Evolutionary conservation across 2,329 filamentous ascomycete species (phyloP).

Genomic region (Apiospora koreana): DNA sequence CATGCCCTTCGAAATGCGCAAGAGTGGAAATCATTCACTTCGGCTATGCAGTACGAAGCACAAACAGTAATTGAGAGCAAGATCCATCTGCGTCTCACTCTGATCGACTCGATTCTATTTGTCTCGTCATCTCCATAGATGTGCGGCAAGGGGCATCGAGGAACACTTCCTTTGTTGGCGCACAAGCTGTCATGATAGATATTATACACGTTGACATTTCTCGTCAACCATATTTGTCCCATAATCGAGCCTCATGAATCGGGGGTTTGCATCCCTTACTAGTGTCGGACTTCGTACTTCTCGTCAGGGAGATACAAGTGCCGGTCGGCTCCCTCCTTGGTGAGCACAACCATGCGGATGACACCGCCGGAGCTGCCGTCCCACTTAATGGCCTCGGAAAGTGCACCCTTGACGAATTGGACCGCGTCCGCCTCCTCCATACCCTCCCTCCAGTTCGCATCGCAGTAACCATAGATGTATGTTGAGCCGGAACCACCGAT

Average conservation of each 20-base stretch:
- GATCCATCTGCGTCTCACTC: neutral
- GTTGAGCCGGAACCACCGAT: conserved; percentile 97
- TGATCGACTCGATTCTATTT: conserved; percentile 5
- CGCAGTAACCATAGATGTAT: conserved; percentile 99
- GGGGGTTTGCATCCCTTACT: conserved; percentile 34
- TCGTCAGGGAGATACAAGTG: conserved; percentile 96
- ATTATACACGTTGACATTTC: conserved; percentile 8
- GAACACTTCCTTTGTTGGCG: neutral
- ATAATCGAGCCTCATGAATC: neutral
- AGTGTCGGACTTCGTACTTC: conserved; percentile 74
- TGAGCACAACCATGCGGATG: conserved; percentile 96
- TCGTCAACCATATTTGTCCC: conserved; percentile 6
- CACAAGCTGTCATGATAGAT: conserved; percentile 7
- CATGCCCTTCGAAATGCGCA: neutral
- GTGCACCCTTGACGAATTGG: conserved; percentile 85
- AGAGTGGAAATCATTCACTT: neutral
- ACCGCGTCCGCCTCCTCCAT: conserved; percentile 94
- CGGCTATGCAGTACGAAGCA: neutral
- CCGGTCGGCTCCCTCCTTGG: conserved; percentile 82
- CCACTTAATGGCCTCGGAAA: conserved; percentile 98
- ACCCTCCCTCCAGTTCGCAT: conserved; percentile 90
- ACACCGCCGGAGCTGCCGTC: conserved; percentile 98
- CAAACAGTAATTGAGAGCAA: neutral
- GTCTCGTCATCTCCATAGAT: conserved; percentile 1
- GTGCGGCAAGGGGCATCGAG: neutral